Conservation (phyloP, 2,329 filamentous ascomycete species). For the Chrysoporthe puriensis region DNA sequence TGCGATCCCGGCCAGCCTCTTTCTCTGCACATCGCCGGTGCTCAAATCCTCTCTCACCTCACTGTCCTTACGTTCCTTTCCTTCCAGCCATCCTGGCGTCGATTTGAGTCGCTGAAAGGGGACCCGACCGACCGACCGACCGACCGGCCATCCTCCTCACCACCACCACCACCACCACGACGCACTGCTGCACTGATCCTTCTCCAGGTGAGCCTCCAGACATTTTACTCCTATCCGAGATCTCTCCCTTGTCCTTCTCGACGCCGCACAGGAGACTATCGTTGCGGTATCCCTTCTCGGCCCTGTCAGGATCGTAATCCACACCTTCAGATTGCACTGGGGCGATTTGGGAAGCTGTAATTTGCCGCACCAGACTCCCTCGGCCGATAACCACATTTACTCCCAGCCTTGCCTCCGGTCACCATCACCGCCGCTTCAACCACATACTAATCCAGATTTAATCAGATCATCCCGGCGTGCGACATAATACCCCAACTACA, state of each 20-base stretch:
- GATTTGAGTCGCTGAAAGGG: constrained; percentile 20
- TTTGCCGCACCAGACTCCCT: not conserved
- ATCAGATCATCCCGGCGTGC: constrained; percentile 6
- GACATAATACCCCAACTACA: not conserved
- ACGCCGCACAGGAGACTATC: not conserved
- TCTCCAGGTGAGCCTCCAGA: constrained; percentile 18
- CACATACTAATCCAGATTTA: constrained; percentile 11
- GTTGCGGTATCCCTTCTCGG: not conserved
- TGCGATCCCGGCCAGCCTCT: constrained; percentile 25
- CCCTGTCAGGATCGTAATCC: constrained; percentile 1
- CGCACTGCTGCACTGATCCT: constrained; percentile 19
- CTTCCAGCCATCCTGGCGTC: constrained; percentile 19
- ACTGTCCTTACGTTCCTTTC: constrained; percentile 20
- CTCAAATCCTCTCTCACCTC: constrained; percentile 9
- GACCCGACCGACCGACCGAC: constrained; percentile 15
- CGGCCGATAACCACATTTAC: not conserved
- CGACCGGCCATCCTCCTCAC: not conserved
- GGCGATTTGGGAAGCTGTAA: constrained; percentile 1
- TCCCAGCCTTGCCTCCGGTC: not conserved
- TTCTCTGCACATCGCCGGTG: constrained; percentile 23
- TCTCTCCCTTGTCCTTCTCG: not conserved
- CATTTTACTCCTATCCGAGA: not conserved
- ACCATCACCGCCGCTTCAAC: not conserved
- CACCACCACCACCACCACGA: constrained; percentile 10
- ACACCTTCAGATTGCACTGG: not conserved